A percentile compares a stretch with the other conserved stretches of the same genome.
phyloP scores from a whole-genome alignment of 2,329 filamentous ascomycete genomes.

The Colletotrichum spinosum region DNA sequence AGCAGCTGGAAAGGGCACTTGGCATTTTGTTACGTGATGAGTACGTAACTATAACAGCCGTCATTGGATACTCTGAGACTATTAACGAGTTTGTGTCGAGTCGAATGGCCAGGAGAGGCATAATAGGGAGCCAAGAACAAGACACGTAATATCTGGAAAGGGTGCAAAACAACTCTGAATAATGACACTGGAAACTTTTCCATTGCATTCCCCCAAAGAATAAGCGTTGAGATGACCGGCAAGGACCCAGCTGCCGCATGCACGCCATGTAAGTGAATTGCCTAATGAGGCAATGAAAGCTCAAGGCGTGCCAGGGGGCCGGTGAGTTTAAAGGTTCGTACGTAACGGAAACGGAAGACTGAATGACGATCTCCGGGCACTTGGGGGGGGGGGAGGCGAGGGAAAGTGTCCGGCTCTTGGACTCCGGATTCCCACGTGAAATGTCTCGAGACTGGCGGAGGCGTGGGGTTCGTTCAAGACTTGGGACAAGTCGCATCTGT shows the following conservation, averaged over 20 bases:
- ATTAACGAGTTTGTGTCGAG: not conserved
- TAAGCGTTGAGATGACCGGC: slow-evolving; percentile 3
- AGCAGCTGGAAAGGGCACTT: not conserved
- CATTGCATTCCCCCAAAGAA: not conserved
- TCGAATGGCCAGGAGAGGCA: not conserved
- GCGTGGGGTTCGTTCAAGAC: not conserved
- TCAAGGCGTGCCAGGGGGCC: slow-evolving; percentile 2
- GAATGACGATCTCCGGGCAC: not conserved
- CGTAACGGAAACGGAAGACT: not conserved
- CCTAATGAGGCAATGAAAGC: slow-evolving; percentile 14
- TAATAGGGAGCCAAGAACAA: not conserved
- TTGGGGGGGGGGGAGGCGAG: not conserved
- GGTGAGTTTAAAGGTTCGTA: not conserved
- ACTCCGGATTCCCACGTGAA: not conserved
- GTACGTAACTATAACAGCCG: slow-evolving; percentile 20
- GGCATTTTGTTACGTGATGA: slow-evolving; percentile 15
- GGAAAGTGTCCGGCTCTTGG: not conserved
- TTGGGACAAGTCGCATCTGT: not conserved
- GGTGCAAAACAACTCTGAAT: no score
- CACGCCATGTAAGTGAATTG: slow-evolving; percentile 4
- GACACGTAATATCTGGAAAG: not conserved
- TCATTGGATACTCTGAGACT: not conserved
- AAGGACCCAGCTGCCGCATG: slow-evolving; percentile 12
- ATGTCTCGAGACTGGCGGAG: not conserved
- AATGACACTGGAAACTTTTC: not conserved